Base-by-base conservation (phyloP, 1,284 basidiomycete species). In the Puccinia coronata region DNA sequence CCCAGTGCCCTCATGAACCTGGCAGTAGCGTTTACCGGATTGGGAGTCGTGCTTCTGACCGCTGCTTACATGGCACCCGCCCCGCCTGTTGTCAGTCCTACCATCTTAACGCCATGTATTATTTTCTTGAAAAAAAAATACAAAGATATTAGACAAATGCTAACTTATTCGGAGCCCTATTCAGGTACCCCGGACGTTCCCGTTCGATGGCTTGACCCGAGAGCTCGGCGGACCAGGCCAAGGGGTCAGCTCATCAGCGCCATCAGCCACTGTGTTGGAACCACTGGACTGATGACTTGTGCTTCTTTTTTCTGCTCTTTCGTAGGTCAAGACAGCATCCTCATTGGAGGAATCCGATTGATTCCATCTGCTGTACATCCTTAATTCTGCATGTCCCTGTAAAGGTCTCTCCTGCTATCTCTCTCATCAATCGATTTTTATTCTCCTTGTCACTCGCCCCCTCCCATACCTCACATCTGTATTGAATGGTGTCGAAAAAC, bases 221-320 rank as follows among this genome's bases (percentile, higher is more conserved):
- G 74, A 76, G 39, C 55, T 76, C n/a, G 74, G 74, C 25, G 74
- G 74, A 2, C 51, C 36, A 20, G 72, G 53, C 1, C 72, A 74
- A 43, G 53, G 53, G 3, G 72, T 74, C n/a, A 57, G 72, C 25
- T 31, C 51, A 16, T 5, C 18, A 9, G 5, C 51, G 16, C 16
- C 43, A 8, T 47, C 16, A 47, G 9, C 28, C 8, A 57, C 9
- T 23, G 6, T 57, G 20, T 57, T 57, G 23, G 20, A 31, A 63
- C 20, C 23, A 23, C 12, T 53, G 12, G 34, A 63, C 6, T 31
- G 6, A 18, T 63, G 25, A 25, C 34, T 16, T 63, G 12, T 63
- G 14, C 59, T 28, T 14, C 34, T 31, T 8, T 31, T 20, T 53
- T 53, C 9, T 11, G n/a, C n/a, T n/a, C n/a, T n/a, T n/a, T n/a